Conservation (phyloP, 345 rosid genomes). For the Rhizophora apiculata region DNA sequence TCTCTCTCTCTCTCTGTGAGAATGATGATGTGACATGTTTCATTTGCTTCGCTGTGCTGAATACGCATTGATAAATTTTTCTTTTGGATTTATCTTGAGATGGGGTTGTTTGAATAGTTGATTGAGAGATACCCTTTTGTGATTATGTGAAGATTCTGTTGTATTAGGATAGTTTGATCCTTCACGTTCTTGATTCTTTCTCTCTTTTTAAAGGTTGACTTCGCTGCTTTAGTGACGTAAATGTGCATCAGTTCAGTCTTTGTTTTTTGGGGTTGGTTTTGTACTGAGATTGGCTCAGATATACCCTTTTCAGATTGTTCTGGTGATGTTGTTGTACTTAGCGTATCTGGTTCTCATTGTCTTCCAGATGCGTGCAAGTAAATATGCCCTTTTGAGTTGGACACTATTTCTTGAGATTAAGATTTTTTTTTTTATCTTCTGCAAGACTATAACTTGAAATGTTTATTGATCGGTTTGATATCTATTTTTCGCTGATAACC, state of each 20-base stretch:
- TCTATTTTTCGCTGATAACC: not conserved
- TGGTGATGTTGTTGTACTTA: not conserved
- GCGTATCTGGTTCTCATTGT: not conserved
- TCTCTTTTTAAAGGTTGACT: not conserved
- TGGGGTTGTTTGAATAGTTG: slow-evolving; percentile 17
- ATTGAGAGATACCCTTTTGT: slow-evolving; percentile 18
- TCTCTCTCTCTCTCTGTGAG: not conserved
- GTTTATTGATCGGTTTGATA: not conserved
- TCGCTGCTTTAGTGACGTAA: not conserved
- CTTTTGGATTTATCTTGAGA: slow-evolving; percentile 2
- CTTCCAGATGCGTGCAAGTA: not conserved
- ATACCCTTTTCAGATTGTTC: slow-evolving; percentile 1
- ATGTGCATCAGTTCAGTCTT: not conserved
- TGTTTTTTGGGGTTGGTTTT: not conserved
- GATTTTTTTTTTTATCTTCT: not conserved
- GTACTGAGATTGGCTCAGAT: not conserved
- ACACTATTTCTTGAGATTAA: not conserved
- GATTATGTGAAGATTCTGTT: slow-evolving; percentile 3
- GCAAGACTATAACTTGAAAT: not conserved
- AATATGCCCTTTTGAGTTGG: not conserved
- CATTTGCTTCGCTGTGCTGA: not conserved
- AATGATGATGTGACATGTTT: not conserved
- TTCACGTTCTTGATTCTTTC: not conserved
- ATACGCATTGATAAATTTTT: not conserved
- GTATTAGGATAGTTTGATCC: not conserved